Base-by-base conservation (phyloP, 768 basidiomycete genomes). In the Kwoniella europaea region DNA sequence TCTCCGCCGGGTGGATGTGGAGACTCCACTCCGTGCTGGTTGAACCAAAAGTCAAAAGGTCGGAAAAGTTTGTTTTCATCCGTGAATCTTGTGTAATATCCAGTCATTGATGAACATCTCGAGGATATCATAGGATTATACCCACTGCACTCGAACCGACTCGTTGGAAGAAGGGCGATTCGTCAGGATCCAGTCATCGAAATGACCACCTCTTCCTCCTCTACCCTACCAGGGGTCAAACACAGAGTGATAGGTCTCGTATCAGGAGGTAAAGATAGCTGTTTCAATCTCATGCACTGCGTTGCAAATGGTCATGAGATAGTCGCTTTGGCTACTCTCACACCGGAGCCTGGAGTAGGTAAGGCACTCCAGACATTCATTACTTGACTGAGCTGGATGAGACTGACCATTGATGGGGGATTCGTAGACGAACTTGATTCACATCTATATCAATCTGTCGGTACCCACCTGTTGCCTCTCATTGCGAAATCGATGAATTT, bases 371-470 rank as follows among this genome's bases (percentile, higher is more conserved):
- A 22, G 50, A 18, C 13, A 9, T 35, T 35, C 35, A 35, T 7
- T 35, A 35, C 1, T 7, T 35, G 35, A 35, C 35, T 4, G 35
- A 35, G 35, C 35, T 35, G 35, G 7, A 35, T 9, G 35, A 35
- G 5, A 5, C 68, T 63, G 46, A 53, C 43, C 58, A 41, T 68
- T 27, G 43, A 29, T 52, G 18, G 9, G 10, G 13, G 27, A 22
- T 24, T 20, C n/a, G 13, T 55, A 97, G 97, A 98, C 86, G 97
- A 99, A 86, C 89, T 98, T 78, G 95, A 99, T 84, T 98, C 95
- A 24, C 98, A 94, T 85, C 87, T 99, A 83, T 99, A 98, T 84
- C 97, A 99, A 83, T 98, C 96, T n/a, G 95, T 99, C 29, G 97
- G 95, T 0, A 95, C 98, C 80, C 92, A 94, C 68, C 93, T 93